Evolutionary conservation across 2,329 filamentous ascomycete genomes (phyloP), one percentile per base, ranked within the genome.

Genomic region (Talaromyces albobiverticillius): DNA sequence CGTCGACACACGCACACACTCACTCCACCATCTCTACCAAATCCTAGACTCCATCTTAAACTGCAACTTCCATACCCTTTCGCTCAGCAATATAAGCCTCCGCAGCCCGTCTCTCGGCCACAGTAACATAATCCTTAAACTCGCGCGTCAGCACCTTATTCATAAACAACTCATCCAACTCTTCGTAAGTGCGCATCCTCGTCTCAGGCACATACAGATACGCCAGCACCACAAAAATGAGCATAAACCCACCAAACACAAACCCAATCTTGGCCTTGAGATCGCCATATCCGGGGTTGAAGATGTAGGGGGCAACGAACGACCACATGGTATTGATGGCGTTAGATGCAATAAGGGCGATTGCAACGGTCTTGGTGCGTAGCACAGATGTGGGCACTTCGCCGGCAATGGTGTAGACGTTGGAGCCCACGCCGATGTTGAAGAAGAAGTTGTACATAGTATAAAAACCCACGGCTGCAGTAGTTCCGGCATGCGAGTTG

Each of bases 241-340:
- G 26, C 48, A 52, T 56, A 14, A 56, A 53, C 0, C 13, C 50
- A 14, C 36, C 43, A 23, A 38, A 56, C 1, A 71, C 58, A 53
- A 70, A 69, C 14, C 63, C 68, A 20, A 68, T 62, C 47, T 68
- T 70, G 13, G 64, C 68, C 48, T 58, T 57, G 41, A 69, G 34
- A 50, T 69, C 62, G 3, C 56, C 57, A 47, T 57, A 51, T 16
- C 54, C 53, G 2, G 56, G 41, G n/a, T 59, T 59, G 29, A 55
- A 59, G 8, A 58, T 53, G 25, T 57, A 59, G 2, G 57, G 57
- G 3, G 49, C 14, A 26, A 59, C 49, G n/a, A 58, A 57, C 20
- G 46, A 46, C 54, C 54, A 52, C 55, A 49, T 61, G 25, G n/a
- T 16, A 36, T 36, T 36, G n/a, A 36, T n/a, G 4, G 32, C 32